These are phyloP conservation scores for Tubosaeta sp. DNA, from an alignment of 768 basidiomycete genomes.

Conservation along the genomic window DNA sequence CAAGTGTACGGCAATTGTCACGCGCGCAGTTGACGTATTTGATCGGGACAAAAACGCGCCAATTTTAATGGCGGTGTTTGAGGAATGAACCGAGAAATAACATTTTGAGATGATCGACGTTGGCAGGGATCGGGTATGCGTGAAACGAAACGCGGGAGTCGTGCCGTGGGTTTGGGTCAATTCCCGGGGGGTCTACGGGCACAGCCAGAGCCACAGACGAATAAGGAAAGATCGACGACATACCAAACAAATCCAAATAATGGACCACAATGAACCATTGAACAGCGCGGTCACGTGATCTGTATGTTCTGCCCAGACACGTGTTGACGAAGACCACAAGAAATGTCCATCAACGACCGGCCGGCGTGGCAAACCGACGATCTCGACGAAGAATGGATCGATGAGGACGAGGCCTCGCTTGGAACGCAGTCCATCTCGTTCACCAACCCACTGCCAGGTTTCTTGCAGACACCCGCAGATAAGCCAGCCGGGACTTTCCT, in stretches of 20 bases:
- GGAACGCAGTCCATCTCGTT: slow-evolving; percentile 57
- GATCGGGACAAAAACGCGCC: background rate
- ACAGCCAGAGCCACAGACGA: background rate
- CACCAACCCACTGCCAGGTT: slow-evolving; percentile 50
- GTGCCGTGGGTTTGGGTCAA: background rate
- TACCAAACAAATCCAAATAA: slow-evolving; percentile 19
- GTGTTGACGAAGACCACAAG: slow-evolving; percentile 1
- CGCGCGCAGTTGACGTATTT: slow-evolving; percentile 2
- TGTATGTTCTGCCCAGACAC: background rate
- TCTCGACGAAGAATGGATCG: slow-evolving; percentile 89
- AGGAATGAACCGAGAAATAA: slow-evolving; percentile 1
- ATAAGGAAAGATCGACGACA: slow-evolving; percentile 14
- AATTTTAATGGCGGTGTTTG: slow-evolving; percentile 9
- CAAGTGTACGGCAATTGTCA: slow-evolving; percentile 3
- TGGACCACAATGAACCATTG: slow-evolving; percentile 13
- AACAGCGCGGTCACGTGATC: slow-evolving; percentile 29
- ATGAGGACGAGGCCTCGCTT: slow-evolving; percentile 39
- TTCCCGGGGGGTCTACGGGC: background rate
- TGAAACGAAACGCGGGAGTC: slow-evolving; percentile 10
- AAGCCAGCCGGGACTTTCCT: slow-evolving; percentile 65
- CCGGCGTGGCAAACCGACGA: slow-evolving; percentile 90
- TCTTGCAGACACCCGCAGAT: slow-evolving; percentile 42
- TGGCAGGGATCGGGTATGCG: background rate
- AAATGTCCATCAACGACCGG: slow-evolving; percentile 18
- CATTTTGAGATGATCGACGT: slow-evolving; percentile 2